Base-by-base conservation (phyloP, 2,329 filamentous ascomycete species). In the Dactylonectria macrodidyma region DNA sequence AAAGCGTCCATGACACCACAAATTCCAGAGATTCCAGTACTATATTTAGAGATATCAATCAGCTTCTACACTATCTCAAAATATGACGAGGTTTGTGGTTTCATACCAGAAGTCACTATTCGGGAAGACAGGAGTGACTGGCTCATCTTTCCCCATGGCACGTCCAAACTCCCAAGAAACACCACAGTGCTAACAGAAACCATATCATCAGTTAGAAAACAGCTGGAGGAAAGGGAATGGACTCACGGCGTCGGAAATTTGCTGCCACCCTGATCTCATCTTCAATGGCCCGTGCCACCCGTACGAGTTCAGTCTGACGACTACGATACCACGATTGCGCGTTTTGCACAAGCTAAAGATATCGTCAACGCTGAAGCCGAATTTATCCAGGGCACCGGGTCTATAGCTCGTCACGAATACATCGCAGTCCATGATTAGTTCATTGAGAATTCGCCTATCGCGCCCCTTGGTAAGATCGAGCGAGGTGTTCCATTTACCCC, bases 241-340 rank as follows among this genome's bases (percentile, higher is more conserved):
- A 71, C 73, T 73, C 60, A 80, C 78, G 3, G 84, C 82, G 73
- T 88, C 85, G 33, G 80, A 82, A 63, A 88, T 87, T 72, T 87
- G 85, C 24, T 88, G 86, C 86, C 86, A 88, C 1, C 86, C 86
- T 46, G 79, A 83, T 5, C 85, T 77, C 34, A 81, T 76, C 9
- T 78, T 74, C 82, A 83, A 85, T 0, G 83, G 83, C 0, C 86
- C 86, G 59, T 86, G 71, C 80, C 82, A 87, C 1, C 86, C 86
- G 67, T 87, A 89, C 73, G 85, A 88, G 70, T 88, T 87, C 77
- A 87, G 86, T 5, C 83, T 77, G 4, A 84, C 82, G 52, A 86
- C 82, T 19, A 88, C 79, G 26, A 68, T 58, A 6, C 68, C 59
- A 11, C 38, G 50, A 10, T 34, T 12, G 12, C 62, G 47, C 12